Conservation (phyloP, 2,329 filamentous ascomycete species). For the Xylariaceae sp. region DNA sequence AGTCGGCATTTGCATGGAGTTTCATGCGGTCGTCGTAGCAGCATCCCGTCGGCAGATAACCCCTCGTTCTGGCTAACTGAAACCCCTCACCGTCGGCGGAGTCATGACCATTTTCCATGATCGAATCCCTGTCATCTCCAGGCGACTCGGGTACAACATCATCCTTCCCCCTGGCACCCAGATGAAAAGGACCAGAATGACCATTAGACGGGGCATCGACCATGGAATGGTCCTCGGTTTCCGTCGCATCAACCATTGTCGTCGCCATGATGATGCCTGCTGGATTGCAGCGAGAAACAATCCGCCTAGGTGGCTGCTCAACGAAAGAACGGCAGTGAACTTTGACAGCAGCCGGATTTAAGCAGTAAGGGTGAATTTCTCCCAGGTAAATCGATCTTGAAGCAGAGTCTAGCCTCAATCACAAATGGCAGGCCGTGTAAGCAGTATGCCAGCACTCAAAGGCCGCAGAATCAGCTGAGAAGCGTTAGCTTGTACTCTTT, state of each 20-base stretch:
- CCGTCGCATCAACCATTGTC: slow-evolving; percentile 29
- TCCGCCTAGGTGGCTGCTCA: background rate
- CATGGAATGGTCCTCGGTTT: slow-evolving; percentile 42
- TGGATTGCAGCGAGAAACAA: background rate
- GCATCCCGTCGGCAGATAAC: slow-evolving; percentile 63
- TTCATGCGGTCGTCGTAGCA: slow-evolving; percentile 96
- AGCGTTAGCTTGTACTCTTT: slow-evolving; percentile 5
- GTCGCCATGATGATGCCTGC: slow-evolving; percentile 2
- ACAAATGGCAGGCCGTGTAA: background rate
- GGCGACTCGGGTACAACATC: slow-evolving; percentile 22
- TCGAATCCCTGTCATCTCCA: slow-evolving; percentile 34
- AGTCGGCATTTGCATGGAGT: slow-evolving; percentile 82
- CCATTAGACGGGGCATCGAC: slow-evolving; percentile 39
- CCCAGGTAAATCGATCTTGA: background rate
- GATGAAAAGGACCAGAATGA: slow-evolving; percentile 33
- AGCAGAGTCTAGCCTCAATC: background rate
- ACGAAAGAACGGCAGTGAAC: background rate
- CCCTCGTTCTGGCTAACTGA: slow-evolving; percentile 38
- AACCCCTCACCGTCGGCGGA: slow-evolving; percentile 35
- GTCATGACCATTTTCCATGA: slow-evolving; percentile 31
- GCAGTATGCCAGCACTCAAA: slow-evolving; percentile 8
- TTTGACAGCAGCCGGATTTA: background rate
- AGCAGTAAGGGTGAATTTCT: background rate
- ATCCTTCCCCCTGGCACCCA: slow-evolving; percentile 18
- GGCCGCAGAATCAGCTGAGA: slow-evolving; percentile 12